Conservation (phyloP, 257 asterid species). For the Nicotiana otophora region DNA sequence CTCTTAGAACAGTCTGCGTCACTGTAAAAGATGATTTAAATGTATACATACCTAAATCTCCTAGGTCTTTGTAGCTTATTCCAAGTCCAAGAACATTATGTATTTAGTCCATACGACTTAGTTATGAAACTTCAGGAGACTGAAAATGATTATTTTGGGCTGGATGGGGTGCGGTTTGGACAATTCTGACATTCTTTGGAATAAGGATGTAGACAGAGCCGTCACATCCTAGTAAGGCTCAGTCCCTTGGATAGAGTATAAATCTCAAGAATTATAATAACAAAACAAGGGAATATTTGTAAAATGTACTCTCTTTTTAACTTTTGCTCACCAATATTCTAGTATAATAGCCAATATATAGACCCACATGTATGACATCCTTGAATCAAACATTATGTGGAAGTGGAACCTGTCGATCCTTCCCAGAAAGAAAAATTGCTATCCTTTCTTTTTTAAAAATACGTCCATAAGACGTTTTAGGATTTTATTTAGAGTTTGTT, state of each 20-base stretch:
- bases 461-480: neutral
- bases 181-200: neutral
- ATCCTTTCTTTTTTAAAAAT: neutral
- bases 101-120: neutral
- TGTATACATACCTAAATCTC: neutral
- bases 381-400: neutral
- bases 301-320: neutral
- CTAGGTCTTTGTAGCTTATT: neutral
- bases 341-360: neutral
- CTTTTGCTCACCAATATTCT: neutral
- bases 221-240: neutral
- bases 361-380: neutral
- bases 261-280: neutral
- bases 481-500: neutral
- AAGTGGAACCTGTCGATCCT: neutral
- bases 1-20: neutral
- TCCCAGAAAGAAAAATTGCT: neutral
- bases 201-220: neutral
- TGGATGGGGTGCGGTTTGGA: neutral
- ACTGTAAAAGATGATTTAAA: neutral
- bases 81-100: neutral
- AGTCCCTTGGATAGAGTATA: neutral
- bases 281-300: neutral
- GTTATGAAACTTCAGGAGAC: neutral
- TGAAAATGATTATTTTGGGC: neutral